These are phyloP conservation scores for Ophiostoma tasmaniense DNA, from an alignment of 2,329 filamentous ascomycete genomes.

Conservation along the genomic window DNA sequence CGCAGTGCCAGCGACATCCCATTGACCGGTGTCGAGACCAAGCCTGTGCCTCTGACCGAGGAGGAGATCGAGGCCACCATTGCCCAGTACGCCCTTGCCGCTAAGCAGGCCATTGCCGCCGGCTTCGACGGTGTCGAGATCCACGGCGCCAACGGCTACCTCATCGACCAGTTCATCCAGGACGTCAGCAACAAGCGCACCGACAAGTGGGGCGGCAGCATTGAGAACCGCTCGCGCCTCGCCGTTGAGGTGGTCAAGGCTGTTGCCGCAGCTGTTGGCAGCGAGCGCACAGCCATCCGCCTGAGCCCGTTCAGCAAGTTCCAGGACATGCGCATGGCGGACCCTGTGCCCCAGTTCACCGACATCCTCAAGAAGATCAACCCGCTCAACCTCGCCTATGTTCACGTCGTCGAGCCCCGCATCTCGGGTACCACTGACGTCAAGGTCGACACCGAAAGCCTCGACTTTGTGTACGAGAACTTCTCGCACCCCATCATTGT, in stretches of 20 bases:
- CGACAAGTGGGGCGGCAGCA: conserved; percentile 45
- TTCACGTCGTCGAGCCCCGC: conserved; percentile 45
- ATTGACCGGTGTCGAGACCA: background rate
- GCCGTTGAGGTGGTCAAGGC: conserved; percentile 43
- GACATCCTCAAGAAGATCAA: conserved; percentile 33
- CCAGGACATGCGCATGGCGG: conserved; percentile 49
- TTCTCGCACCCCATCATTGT: background rate
- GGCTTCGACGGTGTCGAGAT: conserved; percentile 65
- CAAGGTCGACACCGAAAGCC: background rate
- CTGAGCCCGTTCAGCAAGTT: conserved; percentile 47
- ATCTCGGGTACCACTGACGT: conserved; percentile 9
- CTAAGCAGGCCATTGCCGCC: conserved; percentile 48
- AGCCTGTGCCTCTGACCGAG: conserved; percentile 47
- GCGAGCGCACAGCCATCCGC: conserved; percentile 41
- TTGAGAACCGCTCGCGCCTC: conserved; percentile 46
- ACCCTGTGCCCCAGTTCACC: conserved; percentile 49
- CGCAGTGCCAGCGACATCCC: conserved; percentile 10
- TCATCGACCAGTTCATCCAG: conserved; percentile 57
- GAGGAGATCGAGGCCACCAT: conserved; percentile 58
- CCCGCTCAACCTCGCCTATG: conserved; percentile 43
- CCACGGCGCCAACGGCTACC: conserved; percentile 71
- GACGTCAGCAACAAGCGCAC: conserved; percentile 45
- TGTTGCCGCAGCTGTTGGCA: conserved; percentile 42
- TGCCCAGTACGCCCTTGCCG: conserved; percentile 46
- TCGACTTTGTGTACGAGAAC: background rate